phyloP scores from a whole-genome alignment of 257 asterid species.

The Galeopsis tetrahit region DNA sequence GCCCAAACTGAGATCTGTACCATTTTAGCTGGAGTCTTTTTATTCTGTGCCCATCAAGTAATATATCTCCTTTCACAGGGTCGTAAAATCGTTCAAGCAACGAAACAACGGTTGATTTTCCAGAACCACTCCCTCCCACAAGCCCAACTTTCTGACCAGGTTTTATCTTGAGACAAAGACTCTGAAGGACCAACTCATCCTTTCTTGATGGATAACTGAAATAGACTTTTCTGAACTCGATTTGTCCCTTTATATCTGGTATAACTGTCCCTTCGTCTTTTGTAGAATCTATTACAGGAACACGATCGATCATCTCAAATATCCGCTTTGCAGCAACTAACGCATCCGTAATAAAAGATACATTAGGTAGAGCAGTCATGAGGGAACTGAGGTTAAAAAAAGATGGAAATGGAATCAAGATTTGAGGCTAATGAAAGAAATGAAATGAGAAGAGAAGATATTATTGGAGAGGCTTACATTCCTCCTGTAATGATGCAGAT shows the following conservation, averaged over 20 bases:
- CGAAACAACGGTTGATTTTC: conserved; percentile 55
- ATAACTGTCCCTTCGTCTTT: conserved; percentile 35
- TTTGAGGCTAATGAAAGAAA: background rate
- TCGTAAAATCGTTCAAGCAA: conserved; percentile 62
- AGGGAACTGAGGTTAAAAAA: conserved; percentile 34
- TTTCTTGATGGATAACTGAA: conserved; percentile 52
- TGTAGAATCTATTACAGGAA: conserved; percentile 39
- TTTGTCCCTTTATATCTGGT: conserved; percentile 39
- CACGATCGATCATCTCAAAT: conserved; percentile 44
- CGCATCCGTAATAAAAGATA: conserved; percentile 47
- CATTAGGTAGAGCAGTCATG: conserved; percentile 46
- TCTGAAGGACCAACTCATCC: conserved; percentile 38
- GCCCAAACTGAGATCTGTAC: conserved; percentile 57
- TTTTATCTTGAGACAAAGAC: conserved; percentile 39
- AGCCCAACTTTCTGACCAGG: conserved; percentile 49
- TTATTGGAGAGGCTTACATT: conserved; percentile 38
- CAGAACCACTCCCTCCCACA: conserved; percentile 48
- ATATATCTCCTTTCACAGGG: conserved; percentile 47
- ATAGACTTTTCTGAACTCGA: conserved; percentile 47
- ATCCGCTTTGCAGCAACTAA: conserved; percentile 43
- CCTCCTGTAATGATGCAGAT: conserved; percentile 47
- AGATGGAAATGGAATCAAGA: background rate
- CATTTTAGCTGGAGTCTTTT: conserved; percentile 52
- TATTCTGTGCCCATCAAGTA: conserved; percentile 54
- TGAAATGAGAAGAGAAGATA: background rate